Base-by-base conservation (phyloP, 2,329 filamentous ascomycete genomes). In the Aschersonia sp. region DNA sequence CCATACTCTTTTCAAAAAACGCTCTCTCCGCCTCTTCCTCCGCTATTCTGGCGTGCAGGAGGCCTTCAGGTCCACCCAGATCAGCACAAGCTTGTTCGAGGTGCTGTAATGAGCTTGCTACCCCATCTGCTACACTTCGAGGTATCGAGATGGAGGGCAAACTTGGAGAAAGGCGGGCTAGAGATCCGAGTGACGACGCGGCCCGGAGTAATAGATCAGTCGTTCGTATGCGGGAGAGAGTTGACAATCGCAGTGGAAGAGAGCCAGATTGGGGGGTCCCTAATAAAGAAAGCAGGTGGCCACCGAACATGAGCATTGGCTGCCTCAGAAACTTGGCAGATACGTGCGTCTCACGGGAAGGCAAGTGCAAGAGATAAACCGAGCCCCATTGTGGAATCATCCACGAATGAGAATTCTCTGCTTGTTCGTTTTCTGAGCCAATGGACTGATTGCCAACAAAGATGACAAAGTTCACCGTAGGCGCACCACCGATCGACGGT, bases 1-100 rank as follows among this genome's bases (percentile, higher is more conserved):
- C 92, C 92, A 98, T 98, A 59, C 86, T 94, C 66, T 94, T 94
- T 66, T 98, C 92, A 56, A 98, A 98, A 65, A 98, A 98, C 0
- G 90, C 90, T 51, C 84, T 81, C 62, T 98, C 92, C 0, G 88
- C 90, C 60, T 94, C 87, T 3, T 79, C 76, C 64, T 95, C 89
- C 5, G 92, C 92, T 44, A 87, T 79, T 8, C 86, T 78, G 0
- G 90, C 90, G 60, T 90, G 81, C 52, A 82, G 76, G 40, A 98
- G 68, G 0, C 88, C 89, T 31, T 81, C 74, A 0, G 69, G 67
- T 0, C 70, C 71, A 37, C 77, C 77, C 2, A 97, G 71, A 47
- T 79, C 78, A 30, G 80, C 71, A 59, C 90, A 95, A 1, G 89
- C 83, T 43, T 78, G 72, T 32, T 86, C 76, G 2, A 98, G 73